Base-by-base conservation (phyloP, 2,329 filamentous ascomycete species). In the Fusarium chuoi region DNA sequence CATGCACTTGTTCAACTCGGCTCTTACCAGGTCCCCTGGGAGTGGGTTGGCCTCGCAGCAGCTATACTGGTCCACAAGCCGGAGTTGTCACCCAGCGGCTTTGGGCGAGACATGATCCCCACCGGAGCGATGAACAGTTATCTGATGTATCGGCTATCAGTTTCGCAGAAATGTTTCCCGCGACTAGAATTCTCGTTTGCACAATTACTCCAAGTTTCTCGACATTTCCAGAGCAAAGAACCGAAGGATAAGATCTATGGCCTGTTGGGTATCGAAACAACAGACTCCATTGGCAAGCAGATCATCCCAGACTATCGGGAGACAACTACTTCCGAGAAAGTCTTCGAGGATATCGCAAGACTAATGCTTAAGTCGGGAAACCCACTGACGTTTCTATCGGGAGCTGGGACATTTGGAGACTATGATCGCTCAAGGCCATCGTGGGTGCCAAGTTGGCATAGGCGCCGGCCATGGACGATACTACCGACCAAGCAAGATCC, bases 161-260 rank as follows among this genome's bases (percentile, higher is more conserved):
- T 18, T 3, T 56, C 54, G 0, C 54, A 56, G 12, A 56, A 33
- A 0, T 35, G 17, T 7, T 5, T 56, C 1, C 22, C 11, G 9
- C 22, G 22, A 12, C 9, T 56, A 0, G 10, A 33, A 15, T 56
- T 56, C 38, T 44, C 38, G 0, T 56, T 56, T 0, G 38, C 54
- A 0, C 38, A 56, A 10, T 24, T 56, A 6, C 38, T 56, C 1
- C 54, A 35, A 6, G 6, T 6, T 0, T 1, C 54, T 0, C 38
- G 38, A 20, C 17, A 24, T 0, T 45, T 57, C 1, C 0, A 17
- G 12, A 13, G 54, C 2, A 26, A 45, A 20, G 54, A 57, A 0
- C 3, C 54, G 0, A 45, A 35, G 1, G 54, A 57, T 7, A 57
- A 57, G 12, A 13, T 57, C 13, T 57, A 57, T 15, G 39, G 54